phyloP scores from a whole-genome alignment of 768 basidiomycete species.

The Neoboletus brunneissimus region DNA sequence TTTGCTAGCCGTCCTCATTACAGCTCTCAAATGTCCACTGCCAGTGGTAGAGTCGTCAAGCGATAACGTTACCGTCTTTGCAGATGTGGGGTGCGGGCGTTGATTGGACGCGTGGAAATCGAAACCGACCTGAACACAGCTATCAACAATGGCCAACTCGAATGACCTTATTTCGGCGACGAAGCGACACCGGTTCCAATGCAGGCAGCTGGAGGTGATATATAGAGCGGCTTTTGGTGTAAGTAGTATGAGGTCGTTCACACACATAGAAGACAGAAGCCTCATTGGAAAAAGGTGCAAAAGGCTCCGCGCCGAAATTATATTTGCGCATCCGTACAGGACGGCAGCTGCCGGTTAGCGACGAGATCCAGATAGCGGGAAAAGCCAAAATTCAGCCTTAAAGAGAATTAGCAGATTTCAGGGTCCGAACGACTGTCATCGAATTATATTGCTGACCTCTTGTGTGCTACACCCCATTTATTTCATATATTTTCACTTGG shows the following conservation, averaged over 20 bases:
- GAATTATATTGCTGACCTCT: conserved; percentile 25
- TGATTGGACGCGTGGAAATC: conserved; percentile 9
- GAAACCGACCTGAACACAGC: background rate
- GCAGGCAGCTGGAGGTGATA: conserved; percentile 8
- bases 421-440: conserved; percentile 32
- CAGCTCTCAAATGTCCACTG: background rate
- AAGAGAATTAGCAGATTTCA: conserved; percentile 30
- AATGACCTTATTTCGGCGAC: background rate
- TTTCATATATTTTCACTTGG: conserved; percentile 24
- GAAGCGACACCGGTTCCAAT: background rate
- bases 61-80: background rate
- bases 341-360: conserved; percentile 30
- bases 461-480: conserved; percentile 21
- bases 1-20: background rate
- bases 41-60: background rate
- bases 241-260: conserved; percentile 16
- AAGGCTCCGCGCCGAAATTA: conserved; percentile 34
- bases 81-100: conserved; percentile 1
- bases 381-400: conserved; percentile 35
- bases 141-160: background rate
- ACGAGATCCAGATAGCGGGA: conserved; percentile 32
- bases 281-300: conserved; percentile 12
- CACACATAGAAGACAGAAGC: conserved; percentile 14
- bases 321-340: conserved; percentile 25
- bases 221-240: conserved; percentile 11